These are phyloP conservation scores for Xylariomycetidae sp. DNA, from an alignment of 2,329 filamentous ascomycete species.

Conservation along the genomic window DNA sequence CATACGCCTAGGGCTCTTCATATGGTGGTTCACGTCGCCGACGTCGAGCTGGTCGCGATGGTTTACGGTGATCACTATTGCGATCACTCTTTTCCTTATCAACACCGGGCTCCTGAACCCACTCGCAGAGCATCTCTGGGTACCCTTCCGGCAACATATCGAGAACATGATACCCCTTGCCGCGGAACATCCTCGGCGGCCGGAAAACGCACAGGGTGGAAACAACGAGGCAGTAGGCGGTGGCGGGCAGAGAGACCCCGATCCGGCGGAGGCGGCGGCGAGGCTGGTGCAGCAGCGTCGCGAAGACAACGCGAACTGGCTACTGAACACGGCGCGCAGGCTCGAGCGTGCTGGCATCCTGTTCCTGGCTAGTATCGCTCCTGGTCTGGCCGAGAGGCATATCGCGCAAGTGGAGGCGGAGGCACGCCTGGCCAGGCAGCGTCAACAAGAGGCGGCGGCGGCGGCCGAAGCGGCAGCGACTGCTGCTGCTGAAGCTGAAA, in stretches of 20 bases:
- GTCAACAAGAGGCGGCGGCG: slow-evolving; percentile 36
- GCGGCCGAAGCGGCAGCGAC: slow-evolving; percentile 29
- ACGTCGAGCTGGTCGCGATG: slow-evolving; percentile 54
- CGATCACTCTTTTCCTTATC: slow-evolving; percentile 49
- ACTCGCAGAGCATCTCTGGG: slow-evolving; percentile 47
- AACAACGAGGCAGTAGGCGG: slow-evolving; percentile 19
- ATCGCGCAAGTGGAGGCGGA: slow-evolving; percentile 53
- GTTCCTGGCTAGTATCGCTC: slow-evolving; percentile 60
- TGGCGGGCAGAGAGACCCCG: slow-evolving; percentile 19
- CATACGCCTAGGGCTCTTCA: slow-evolving; percentile 50
- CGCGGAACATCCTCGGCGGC: slow-evolving; percentile 24
- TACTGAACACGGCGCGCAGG: slow-evolving; percentile 44
- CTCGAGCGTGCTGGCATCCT: slow-evolving; percentile 55
- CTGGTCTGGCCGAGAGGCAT: slow-evolving; percentile 59
- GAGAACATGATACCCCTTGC: slow-evolving; percentile 53
- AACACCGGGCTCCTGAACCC: slow-evolving; percentile 55
- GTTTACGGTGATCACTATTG: slow-evolving; percentile 48
- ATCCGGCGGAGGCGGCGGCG: slow-evolving; percentile 47
- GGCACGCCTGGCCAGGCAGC: slow-evolving; percentile 37
- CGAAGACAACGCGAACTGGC: slow-evolving; percentile 40
- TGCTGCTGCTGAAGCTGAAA: slow-evolving; percentile 10
- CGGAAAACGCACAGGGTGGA: slow-evolving; percentile 24
- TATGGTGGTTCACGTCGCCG: slow-evolving; percentile 59
- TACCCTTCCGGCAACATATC: slow-evolving; percentile 51
- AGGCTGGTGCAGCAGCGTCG: slow-evolving; percentile 45